Base-by-base conservation (phyloP, 371 early-diverging fungal species). In the Saksenaea oblongispora region DNA sequence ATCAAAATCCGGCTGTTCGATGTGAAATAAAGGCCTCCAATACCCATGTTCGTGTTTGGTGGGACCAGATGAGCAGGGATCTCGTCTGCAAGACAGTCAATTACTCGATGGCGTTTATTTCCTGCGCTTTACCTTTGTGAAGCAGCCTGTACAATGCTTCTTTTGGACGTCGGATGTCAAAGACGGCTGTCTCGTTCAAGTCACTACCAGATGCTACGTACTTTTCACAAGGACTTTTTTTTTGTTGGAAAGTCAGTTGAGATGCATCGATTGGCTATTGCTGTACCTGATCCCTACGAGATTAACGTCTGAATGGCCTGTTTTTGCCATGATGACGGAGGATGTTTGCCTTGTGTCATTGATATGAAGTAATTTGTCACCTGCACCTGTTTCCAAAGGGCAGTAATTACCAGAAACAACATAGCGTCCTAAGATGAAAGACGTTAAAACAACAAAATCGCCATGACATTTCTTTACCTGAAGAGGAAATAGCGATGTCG, bases 141-240 rank as follows among this genome's bases (percentile, higher is more conserved):
- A 60, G 47, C 11, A 76, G 24, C 14, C 31, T 26, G 57, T 72
- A 74, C 13, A 80, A 37, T 1, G 54, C 53, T 35, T 34, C 47
- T 17, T 61, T 47, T 0, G 67, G 64, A n/a, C 60, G 47, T 51
- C 80, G 55, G 3, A 76, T 67, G 34, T 80, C 80, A 42, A 80
- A 55, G 7, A 80, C 41, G 3, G 70, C 68, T 0, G 73, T 69
- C 59, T 80, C 75, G 53, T 76, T 80, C 24, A 61, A 58, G 1
- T 71, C 72, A 56, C 64, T 76, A 14, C 80, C 80, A 18, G 75
- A 76, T 8, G 74, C 75, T 15, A 76, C 67, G 64, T 68, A 80
- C 1, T 37, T 44, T 47, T 73, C 76, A 27, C 80, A 80, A 13
- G 74, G 73, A 59, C 80, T 79, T 61, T 13, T n/a, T 11, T 22